Conservation (phyloP, 352 stramenopile genomes). For the Phytophthora brassicae region DNA sequence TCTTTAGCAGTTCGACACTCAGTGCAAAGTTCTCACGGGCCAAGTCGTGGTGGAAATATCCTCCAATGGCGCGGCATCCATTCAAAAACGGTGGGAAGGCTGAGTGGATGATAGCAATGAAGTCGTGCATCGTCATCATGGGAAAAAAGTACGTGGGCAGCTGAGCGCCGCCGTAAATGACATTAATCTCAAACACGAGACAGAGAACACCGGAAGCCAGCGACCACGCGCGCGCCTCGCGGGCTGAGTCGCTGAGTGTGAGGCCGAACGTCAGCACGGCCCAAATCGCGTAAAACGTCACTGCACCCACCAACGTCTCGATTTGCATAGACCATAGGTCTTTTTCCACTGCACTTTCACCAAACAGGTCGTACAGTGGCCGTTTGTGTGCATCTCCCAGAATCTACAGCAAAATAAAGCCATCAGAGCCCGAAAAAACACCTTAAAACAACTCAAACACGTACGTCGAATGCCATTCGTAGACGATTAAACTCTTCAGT, state of each 20-base stretch:
- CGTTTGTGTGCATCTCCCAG: conserved; percentile 91
- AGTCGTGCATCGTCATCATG: conserved; percentile 90
- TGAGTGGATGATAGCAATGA: conserved; percentile 90
- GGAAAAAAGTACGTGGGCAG: conserved; percentile 69
- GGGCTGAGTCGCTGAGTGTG: conserved; percentile 90
- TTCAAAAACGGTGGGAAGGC: conserved; percentile 97
- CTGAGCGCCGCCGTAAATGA: conserved; percentile 68
- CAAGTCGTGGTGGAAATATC: conserved; percentile 85
- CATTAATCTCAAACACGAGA: conserved; percentile 93
- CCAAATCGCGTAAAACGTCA: conserved; percentile 96
- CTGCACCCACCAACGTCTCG: conserved; percentile 89
- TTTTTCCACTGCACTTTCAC: conserved; percentile 87
- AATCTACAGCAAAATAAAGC: conserved; percentile 22
- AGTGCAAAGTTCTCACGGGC: conserved; percentile 73
- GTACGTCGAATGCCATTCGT: conserved; percentile 94
- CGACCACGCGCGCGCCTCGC: conserved; percentile 91
- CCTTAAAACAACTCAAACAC: conserved; percentile 1
- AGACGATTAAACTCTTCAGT: conserved; percentile 93
- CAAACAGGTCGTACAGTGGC: conserved; percentile 96
- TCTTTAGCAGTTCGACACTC: conserved; percentile 77
- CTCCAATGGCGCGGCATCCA: conserved; percentile 93
- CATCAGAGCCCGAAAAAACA: conserved; percentile 6
- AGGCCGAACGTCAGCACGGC: conserved; percentile 95
- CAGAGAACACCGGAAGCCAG: conserved; percentile 94
- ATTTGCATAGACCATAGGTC: conserved; percentile 88